phyloP scores from a whole-genome alignment of 441 rosid species.

The Manihot esculenta region DNA sequence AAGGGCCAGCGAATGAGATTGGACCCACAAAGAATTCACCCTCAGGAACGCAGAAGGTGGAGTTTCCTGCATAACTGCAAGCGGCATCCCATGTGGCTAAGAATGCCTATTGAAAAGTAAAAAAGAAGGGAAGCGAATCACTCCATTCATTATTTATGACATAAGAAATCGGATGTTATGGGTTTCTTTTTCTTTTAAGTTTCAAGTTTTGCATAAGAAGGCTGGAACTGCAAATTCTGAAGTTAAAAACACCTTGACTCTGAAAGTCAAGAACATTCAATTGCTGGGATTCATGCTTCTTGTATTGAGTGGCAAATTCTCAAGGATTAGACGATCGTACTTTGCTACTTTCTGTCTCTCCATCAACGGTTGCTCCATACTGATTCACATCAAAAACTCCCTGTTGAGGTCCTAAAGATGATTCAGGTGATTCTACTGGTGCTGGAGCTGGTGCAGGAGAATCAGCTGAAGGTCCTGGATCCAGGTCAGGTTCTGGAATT shows the following conservation, averaged over 20 bases:
- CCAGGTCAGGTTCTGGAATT: slow-evolving; percentile 8
- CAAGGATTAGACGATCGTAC: slow-evolving; percentile 16
- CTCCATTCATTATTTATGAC: neutral
- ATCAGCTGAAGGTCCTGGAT: slow-evolving; percentile 14
- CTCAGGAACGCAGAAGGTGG: slow-evolving; percentile 41
- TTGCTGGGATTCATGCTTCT: too few relatives aligned
- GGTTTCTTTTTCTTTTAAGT: neutral
- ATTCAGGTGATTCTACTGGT: neutral
- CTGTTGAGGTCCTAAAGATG: too few relatives aligned
- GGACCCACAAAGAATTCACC: slow-evolving; percentile 43
- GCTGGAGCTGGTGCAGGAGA: neutral
- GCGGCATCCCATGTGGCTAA: slow-evolving; percentile 58
- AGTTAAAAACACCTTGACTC: neutral
- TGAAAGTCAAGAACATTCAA: too few relatives aligned
- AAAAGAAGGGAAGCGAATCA: slow-evolving; percentile 24
- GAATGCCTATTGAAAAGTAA: too few relatives aligned
- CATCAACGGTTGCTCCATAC: slow-evolving; percentile 41
- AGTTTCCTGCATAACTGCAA: too few relatives aligned
- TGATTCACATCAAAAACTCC: slow-evolving; percentile 36
- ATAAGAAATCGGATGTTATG: too few relatives aligned
- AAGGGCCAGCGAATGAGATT: slow-evolving; percentile 44
- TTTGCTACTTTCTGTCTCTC: slow-evolving; percentile 32
- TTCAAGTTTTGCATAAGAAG: neutral
- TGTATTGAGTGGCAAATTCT: neutral
- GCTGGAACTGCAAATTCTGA: neutral